These are phyloP conservation scores for Vigna nakashimae DNA, from an alignment of 306 rosid species.

Conservation along the genomic window DNA sequence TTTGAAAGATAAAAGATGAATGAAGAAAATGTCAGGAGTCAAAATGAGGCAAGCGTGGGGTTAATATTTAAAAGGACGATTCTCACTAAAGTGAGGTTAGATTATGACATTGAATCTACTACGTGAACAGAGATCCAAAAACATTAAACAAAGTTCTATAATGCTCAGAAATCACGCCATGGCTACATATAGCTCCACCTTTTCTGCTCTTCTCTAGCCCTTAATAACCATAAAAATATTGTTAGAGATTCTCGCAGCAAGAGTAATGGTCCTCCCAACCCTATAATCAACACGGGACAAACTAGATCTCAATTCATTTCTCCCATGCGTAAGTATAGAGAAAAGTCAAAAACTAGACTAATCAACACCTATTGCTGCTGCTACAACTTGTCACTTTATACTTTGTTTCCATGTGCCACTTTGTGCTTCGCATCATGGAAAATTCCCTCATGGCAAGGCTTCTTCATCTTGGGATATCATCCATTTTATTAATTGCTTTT, in stretches of 20 bases:
- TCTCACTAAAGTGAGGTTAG: no score
- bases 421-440: no score
- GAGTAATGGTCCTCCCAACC: slow-evolving; percentile 34
- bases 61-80: no score
- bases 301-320: slow-evolving; percentile 30
- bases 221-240: neutral
- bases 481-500: no score
- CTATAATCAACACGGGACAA: slow-evolving; percentile 20
- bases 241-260: slow-evolving; percentile 28
- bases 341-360: slow-evolving; percentile 27
- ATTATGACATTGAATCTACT: neutral
- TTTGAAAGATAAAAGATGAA: no score
- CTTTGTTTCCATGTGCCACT: no score
- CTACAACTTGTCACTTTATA: slow-evolving; percentile 19
- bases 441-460: no score
- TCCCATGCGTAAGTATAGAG: slow-evolving; percentile 23
- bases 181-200: slow-evolving; percentile 1
- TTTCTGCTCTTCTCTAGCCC: neutral
- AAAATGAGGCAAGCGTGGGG: no score
- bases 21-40: no score
- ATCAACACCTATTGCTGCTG: slow-evolving; percentile 3
- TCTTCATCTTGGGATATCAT: no score
- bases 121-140: slow-evolving; percentile 12
- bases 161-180: neutral
- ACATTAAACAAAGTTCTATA: neutral